These are phyloP conservation scores for Mycothermus thermophilus DNA, from an alignment of 495 filamentous ascomycete genomes.

Conservation along the genomic window DNA sequence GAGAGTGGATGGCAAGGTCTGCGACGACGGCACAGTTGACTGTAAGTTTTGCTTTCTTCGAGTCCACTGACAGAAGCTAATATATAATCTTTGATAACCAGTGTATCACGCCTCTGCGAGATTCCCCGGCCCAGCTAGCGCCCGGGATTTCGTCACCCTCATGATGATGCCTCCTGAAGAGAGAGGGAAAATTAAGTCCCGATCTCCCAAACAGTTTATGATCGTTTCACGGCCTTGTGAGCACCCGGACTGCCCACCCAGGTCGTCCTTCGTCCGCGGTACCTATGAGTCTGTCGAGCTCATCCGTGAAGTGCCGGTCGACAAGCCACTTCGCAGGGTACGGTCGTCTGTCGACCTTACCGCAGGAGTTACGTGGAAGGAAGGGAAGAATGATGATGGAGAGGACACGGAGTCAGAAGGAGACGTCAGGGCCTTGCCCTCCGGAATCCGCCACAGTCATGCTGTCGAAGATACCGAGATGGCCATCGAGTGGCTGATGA, in stretches of 20 bases:
- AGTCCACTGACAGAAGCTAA: neutral
- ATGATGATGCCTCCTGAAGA: conserved; percentile 41
- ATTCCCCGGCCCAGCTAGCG: conserved; percentile 77
- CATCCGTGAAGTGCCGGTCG: conserved; percentile 62
- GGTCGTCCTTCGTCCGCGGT: conserved; percentile 62
- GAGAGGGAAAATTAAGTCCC: neutral
- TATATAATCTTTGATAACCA: conserved; percentile 7
- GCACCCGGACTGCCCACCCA: conserved; percentile 56
- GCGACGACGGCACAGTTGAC: conserved; percentile 44
- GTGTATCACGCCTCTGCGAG: conserved; percentile 78
- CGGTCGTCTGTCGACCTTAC: conserved; percentile 22
- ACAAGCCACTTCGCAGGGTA: conserved; percentile 20
- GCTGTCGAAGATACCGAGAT: conserved; percentile 31
- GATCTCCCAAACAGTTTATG: conserved; percentile 54
- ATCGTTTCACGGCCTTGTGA: conserved; percentile 71
- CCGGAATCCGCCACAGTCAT: conserved; percentile 3
- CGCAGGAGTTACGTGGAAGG: conserved; percentile 13
- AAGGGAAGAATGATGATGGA: conserved; percentile 14
- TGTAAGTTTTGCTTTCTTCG: conserved; percentile 25
- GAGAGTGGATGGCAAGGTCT: conserved; percentile 44
- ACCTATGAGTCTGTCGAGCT: conserved; percentile 87
- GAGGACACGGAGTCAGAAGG: conserved; percentile 8
- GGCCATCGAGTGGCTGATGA: conserved; percentile 91
- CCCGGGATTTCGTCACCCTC: conserved; percentile 75
- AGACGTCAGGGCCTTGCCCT: conserved; percentile 1